phyloP scores from a whole-genome alignment of 768 basidiomycete species.

The Trametopsis cervina region DNA sequence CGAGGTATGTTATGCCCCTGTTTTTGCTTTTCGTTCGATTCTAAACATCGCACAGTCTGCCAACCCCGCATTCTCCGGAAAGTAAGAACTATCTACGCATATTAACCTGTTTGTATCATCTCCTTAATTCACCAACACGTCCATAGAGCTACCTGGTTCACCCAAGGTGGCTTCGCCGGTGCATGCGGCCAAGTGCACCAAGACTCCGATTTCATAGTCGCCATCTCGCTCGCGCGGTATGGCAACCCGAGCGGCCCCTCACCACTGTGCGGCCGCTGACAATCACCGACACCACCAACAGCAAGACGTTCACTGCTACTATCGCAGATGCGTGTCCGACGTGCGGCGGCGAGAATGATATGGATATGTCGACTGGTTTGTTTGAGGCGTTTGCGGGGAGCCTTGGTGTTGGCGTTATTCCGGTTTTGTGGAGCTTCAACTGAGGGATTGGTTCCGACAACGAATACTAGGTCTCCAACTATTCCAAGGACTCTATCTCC shows the following conservation, averaged over 20 bases:
- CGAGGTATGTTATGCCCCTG: constrained; percentile 41
- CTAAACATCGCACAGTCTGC: background rate
- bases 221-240: constrained; percentile 52
- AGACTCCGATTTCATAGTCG: constrained; percentile 56
- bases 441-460: too few species aligned
- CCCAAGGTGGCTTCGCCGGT: constrained; percentile 56
- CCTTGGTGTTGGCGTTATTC: constrained; percentile 53
- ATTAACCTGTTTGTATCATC: too few species aligned
- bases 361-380: constrained; percentile 83
- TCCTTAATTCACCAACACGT: too few species aligned
- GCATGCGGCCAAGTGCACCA: constrained; percentile 62
- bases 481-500: too few species aligned
- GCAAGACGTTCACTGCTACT: constrained; percentile 51
- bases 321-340: constrained; percentile 69
- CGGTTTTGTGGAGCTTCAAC: constrained; percentile 23
- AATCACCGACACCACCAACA: constrained; percentile 57
- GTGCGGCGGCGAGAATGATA: constrained; percentile 58
- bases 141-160: constrained; percentile 36
- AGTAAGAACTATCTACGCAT: constrained; percentile 31
- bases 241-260: constrained; percentile 57
- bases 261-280: constrained; percentile 46
- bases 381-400: constrained; percentile 30
- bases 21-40: too few species aligned
- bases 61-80: constrained; percentile 25
- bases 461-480: too few species aligned